Evolutionary conservation across 306 rosid genomes (phyloP).

Genomic region (Ormosia semicastrata): DNA sequence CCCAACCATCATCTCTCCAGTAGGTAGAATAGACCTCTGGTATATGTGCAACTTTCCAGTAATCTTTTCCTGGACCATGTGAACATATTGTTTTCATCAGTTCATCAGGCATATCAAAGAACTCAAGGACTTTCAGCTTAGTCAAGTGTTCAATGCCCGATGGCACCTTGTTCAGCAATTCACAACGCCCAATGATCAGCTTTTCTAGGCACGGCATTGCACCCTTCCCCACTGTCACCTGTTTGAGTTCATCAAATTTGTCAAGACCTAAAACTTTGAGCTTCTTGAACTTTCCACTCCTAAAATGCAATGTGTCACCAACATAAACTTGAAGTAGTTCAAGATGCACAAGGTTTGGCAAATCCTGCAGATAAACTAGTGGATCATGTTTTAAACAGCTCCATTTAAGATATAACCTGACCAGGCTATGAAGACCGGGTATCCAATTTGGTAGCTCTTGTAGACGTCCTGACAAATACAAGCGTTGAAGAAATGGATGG

Average conservation of each 20-base stretch:
- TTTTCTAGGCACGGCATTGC: conserved; percentile 67
- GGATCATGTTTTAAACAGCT: conserved; percentile 42
- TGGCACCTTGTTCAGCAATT: conserved; percentile 47
- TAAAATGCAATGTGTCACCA: conserved; percentile 52
- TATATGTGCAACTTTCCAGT: conserved; percentile 51
- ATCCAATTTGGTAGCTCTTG: conserved; percentile 47
- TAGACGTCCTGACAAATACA: conserved; percentile 42
- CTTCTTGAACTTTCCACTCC: conserved; percentile 51
- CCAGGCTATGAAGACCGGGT: conserved; percentile 31
- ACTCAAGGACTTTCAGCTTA: conserved; percentile 52
- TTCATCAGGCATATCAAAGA: conserved; percentile 63
- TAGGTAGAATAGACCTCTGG: conserved; percentile 58
- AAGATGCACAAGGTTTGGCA: conserved; percentile 51
- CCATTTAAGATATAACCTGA: conserved; percentile 40
- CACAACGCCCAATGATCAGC: conserved; percentile 55
- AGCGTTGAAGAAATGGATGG: conserved; percentile 41
- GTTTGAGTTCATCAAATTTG: conserved; percentile 47
- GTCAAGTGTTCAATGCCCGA: conserved; percentile 55
- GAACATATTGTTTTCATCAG: conserved; percentile 50
- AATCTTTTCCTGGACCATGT: conserved; percentile 43
- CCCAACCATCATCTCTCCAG: conserved; percentile 76
- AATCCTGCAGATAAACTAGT: conserved; percentile 33
- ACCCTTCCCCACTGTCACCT: conserved; percentile 46
- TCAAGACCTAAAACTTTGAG: conserved; percentile 64
- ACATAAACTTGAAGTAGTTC: conserved; percentile 53